These are phyloP conservation scores for Saccharomycopsis fermentans DNA, from an alignment of 805 yeast species.

Conservation along the genomic window DNA sequence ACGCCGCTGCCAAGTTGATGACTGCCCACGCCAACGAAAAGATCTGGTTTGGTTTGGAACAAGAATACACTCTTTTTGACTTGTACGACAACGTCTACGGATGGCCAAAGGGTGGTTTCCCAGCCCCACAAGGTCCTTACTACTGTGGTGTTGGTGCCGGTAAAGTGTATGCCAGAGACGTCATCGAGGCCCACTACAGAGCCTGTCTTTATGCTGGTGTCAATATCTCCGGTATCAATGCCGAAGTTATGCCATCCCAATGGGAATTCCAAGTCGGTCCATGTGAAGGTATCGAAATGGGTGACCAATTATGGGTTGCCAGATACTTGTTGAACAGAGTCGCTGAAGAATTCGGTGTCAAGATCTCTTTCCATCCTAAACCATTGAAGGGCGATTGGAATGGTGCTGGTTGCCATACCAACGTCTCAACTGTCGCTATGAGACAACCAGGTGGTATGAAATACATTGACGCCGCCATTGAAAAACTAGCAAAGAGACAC, in stretches of 20 bases:
- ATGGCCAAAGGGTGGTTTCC: constrained; percentile 99
- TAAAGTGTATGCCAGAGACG: constrained; percentile 95
- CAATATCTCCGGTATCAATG: constrained; percentile 90
- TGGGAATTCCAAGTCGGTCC: constrained; percentile 99
- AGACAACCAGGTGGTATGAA: constrained; percentile 96
- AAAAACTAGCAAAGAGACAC: constrained; percentile 92
- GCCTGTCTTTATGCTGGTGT: constrained; percentile 94
- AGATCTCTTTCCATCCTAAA: constrained; percentile 98
- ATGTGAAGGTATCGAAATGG: constrained; percentile 90
- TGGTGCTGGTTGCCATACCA: constrained; percentile 99
- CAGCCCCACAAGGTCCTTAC: constrained; percentile 99
- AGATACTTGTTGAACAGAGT: constrained; percentile 89
- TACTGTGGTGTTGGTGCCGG: constrained; percentile 99
- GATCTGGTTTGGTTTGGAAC: constrained; percentile 98
- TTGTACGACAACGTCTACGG: constrained; percentile 84
- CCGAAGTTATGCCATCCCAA: constrained; percentile 99
- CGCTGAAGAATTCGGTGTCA: constrained; percentile 98
- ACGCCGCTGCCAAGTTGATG: constrained; percentile 91
- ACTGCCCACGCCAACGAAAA: constrained; percentile 75
- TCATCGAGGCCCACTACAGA: constrained; percentile 97
- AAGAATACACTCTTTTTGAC: constrained; percentile 95
- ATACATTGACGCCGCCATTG: constrained; percentile 83
- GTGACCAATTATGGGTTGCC: constrained; percentile 95
- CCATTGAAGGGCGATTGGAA: constrained; percentile 99
- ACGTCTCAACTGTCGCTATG: constrained; percentile 88